Evolutionary conservation across 2,329 filamentous ascomycete species (phyloP).

Genomic region (Graphiopsis chlorocephala): DNA sequence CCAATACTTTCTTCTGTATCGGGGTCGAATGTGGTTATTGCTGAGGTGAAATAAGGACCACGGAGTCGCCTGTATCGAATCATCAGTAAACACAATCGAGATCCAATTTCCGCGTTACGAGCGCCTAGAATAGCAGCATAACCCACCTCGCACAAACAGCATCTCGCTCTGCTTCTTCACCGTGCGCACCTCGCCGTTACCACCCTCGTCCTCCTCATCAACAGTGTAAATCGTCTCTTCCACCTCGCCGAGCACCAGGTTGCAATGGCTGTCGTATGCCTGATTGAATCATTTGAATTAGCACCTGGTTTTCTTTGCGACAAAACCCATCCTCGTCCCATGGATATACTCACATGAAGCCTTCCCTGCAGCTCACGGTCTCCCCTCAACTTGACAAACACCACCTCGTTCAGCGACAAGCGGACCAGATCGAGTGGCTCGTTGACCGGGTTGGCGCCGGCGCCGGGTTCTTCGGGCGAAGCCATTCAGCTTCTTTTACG

Average conservation of each 20-base stretch:
- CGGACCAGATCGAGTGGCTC: constrained; percentile 96
- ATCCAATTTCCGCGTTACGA: not conserved
- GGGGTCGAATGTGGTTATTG: constrained; percentile 23
- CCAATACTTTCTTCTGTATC: too few species aligned
- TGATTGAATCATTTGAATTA: constrained; percentile 38
- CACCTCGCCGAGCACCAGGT: constrained; percentile 90
- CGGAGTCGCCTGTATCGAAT: constrained; percentile 44
- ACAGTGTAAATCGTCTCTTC: constrained; percentile 95
- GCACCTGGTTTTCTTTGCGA: too few species aligned
- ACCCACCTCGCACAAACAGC: constrained; percentile 90
- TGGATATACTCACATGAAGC: constrained; percentile 68
- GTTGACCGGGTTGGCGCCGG: constrained; percentile 61
- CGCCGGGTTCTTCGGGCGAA: constrained; percentile 62
- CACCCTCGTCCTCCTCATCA: constrained; percentile 80
- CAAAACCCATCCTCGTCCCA: too few species aligned
- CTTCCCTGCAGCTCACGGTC: constrained; percentile 94
- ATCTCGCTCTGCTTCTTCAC: constrained; percentile 97
- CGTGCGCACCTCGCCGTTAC: constrained; percentile 75
- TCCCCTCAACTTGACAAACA: constrained; percentile 94
- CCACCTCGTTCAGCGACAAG: constrained; percentile 88
- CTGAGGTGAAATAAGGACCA: constrained; percentile 48
- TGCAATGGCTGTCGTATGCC: constrained; percentile 99
- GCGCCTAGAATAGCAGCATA: not conserved
- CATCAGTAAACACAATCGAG: constrained; percentile 10
- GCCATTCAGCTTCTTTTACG: constrained; percentile 60